These are phyloP conservation scores for Drechslerella coelobrocha DNA, from an alignment of 2,329 filamentous ascomycete genomes.

Conservation along the genomic window DNA sequence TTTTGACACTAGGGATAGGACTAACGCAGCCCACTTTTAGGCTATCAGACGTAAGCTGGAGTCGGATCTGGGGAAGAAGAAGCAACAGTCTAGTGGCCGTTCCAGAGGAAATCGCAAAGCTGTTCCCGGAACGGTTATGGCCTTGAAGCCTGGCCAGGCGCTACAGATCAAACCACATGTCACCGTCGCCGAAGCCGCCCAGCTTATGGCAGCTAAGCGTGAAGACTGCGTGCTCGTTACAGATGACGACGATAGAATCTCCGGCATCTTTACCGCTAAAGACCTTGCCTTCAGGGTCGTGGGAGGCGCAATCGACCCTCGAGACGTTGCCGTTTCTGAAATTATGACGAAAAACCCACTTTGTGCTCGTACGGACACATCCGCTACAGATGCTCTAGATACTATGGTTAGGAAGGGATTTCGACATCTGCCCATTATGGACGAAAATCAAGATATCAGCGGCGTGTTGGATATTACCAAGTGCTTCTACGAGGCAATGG, in stretches of 20 bases:
- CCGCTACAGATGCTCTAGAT: constrained; percentile 94
- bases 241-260: constrained; percentile 96
- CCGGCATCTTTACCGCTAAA: constrained; percentile 98
- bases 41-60: constrained; percentile 97
- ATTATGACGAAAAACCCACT: constrained; percentile 99
- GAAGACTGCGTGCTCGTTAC: constrained; percentile 98
- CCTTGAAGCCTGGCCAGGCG: constrained; percentile 91
- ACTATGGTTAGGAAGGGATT: constrained; percentile 99
- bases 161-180: constrained; percentile 96
- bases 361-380: constrained; percentile 95
- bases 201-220: constrained; percentile 97
- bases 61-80: constrained; percentile 97
- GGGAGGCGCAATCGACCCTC: constrained; percentile 85
- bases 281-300: constrained; percentile 97
- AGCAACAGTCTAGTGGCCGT: constrained; percentile 72
- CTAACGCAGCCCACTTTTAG: constrained; percentile 61
- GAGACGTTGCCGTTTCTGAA: constrained; percentile 89
- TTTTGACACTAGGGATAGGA: not conserved
- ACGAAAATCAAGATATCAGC: constrained; percentile 99
- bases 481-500: constrained; percentile 99
- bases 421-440: constrained; percentile 97
- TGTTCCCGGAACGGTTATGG: constrained; percentile 92
- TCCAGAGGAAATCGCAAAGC: constrained; percentile 82
- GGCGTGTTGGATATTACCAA: constrained; percentile 98
- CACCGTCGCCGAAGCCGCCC: constrained; percentile 92